These are phyloP conservation scores for Plantago rigida DNA, from an alignment of 305 asterid genomes.

Conservation along the genomic window DNA sequence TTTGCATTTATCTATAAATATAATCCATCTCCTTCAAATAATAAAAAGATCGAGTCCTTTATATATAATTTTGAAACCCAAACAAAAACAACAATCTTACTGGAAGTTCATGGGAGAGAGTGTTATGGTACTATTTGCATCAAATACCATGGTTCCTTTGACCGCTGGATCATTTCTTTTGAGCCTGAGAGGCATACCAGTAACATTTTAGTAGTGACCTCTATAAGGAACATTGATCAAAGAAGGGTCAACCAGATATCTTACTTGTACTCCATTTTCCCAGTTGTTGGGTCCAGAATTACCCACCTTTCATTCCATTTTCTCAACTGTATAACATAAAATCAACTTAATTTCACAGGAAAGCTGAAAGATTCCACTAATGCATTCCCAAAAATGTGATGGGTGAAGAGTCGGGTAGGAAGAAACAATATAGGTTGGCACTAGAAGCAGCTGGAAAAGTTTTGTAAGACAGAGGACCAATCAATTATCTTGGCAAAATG, in stretches of 20 bases:
- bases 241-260: slow-evolving; percentile 21
- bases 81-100: slow-evolving; percentile 41
- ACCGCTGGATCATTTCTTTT: slow-evolving; percentile 81
- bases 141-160: slow-evolving; percentile 79
- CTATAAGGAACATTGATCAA: slow-evolving; percentile 10
- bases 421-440: no score
- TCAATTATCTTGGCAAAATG: no score
- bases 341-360: background rate
- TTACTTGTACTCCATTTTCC: slow-evolving; percentile 98
- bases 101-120: slow-evolving; percentile 91
- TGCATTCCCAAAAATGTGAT: no score
- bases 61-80: slow-evolving; percentile 15
- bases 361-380: no score
- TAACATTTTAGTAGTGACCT: slow-evolving; percentile 17
- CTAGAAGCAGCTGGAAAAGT: no score
- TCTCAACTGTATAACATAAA: slow-evolving; percentile 50
- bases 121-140: slow-evolving; percentile 86
- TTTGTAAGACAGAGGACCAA: no score
- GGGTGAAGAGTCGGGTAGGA: no score
- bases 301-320: slow-evolving; percentile 99
- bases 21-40: background rate
- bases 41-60: slow-evolving; percentile 1
- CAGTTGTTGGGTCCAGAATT: slow-evolving; percentile 92
- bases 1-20: no score
- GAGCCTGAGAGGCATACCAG: slow-evolving; percentile 43